Evolutionary conservation across 371 early-diverging fungal genomes (phyloP), one percentile per base, ranked within the genome.

Genomic region (Syncephalis fuscata): DNA sequence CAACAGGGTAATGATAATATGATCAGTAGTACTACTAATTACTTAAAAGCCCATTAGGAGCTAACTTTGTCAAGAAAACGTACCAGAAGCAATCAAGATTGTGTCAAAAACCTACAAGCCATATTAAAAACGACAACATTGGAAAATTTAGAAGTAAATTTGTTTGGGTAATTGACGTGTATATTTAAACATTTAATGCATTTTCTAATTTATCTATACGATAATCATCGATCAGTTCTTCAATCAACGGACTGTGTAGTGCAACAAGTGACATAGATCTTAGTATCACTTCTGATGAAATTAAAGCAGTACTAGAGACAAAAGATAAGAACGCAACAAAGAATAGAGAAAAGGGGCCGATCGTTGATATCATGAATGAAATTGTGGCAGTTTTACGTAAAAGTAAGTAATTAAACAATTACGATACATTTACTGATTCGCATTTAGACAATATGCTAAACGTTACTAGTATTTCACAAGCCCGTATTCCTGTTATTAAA

Each of bases 401-500:
- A 32, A 40, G 73, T 68, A 52, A 61, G 41, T 66, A 67, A 16
- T 55, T 70, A 22, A 62, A 62, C 45, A 65, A 63, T 24, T 65
- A 69, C 10, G 61, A 63, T 42, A 59, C 60, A 40, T 40, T 73
- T 24, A 63, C 44, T 38, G 53, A 49, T 17, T 59, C 57, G 21
- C 50, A 52, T 27, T 60, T 62, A 73, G 74, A 66, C 49, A 74
- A 74, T 19, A 73, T 76, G 66, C 61, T 70, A 40, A 57, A 63
- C 19, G 64, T 75, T 15, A 58, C 56, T 15, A 66, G 67, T 40
- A 66, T 79, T 25, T 66, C 73, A 22, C 58, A 67, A 38, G 80
- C 80, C 11, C 75, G 74, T 51, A 76, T 79, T 1, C 80, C 80
- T 0, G 75, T 79, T 48, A 74, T 76, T 22, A 67, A 69, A 39